Evolutionary conservation across 208 protist genomes (phyloP).

Genomic region (Acanthamoeba comandoni): DNA sequence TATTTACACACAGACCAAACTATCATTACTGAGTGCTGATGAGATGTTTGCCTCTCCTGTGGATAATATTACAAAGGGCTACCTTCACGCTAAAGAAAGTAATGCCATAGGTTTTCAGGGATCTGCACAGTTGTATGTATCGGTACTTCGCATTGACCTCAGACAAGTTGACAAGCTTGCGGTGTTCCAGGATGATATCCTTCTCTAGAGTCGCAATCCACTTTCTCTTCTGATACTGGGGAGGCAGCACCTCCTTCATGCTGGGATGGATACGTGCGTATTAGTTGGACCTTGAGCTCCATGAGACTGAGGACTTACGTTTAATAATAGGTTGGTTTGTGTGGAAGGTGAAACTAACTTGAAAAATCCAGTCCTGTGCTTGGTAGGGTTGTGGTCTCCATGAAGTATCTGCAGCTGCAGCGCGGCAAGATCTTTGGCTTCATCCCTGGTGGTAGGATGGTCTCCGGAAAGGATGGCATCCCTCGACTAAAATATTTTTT

Average conservation of each 20-base stretch:
- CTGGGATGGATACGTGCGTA: no score
- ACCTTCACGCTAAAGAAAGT: conserved; percentile 87
- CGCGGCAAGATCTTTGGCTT: conserved; percentile 85
- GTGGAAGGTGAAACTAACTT: no score
- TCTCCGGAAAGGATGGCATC: conserved; percentile 86
- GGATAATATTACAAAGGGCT: no score
- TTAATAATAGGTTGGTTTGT: no score
- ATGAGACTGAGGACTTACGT: no score
- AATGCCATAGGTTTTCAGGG: conserved; percentile 90
- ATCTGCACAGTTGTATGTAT: conserved; percentile 88
- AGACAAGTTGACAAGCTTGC: conserved; percentile 84
- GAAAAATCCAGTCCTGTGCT: conserved; percentile 77
- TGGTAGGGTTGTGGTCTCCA: conserved; percentile 84
- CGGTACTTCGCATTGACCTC: conserved; percentile 89
- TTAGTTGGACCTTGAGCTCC: no score
- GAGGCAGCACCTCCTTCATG: conserved; percentile 84
- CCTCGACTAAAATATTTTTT: conserved; percentile 74
- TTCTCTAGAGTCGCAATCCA: conserved; percentile 85
- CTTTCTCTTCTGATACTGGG: conserved; percentile 84
- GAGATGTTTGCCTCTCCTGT: conserved; percentile 12
- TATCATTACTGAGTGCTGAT: background rate
- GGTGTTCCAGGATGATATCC: conserved; percentile 85
- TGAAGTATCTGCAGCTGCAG: conserved; percentile 85
- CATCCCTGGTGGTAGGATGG: conserved; percentile 86
- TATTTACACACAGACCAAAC: background rate